Base-by-base conservation (phyloP, 2,329 filamentous ascomycete species). In the Epicoccum sorghinum region DNA sequence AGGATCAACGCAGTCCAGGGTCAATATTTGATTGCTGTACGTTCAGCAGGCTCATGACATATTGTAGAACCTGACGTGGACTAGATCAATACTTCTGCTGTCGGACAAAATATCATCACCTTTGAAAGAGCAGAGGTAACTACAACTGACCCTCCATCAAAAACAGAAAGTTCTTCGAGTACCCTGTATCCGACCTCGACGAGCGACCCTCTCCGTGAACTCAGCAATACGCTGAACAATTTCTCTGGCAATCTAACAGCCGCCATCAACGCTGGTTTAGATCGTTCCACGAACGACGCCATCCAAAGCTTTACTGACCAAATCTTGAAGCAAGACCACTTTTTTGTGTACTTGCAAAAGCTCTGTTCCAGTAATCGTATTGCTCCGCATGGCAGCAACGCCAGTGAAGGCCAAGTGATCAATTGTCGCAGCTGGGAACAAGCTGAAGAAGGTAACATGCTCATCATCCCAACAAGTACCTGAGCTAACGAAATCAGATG, bases 1-100 rank as follows among this genome's bases (percentile, higher is more conserved):
- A 44, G 55, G 10, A 43, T 47, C 1, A 49, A 53, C 2, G 52
- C 36, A 0, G 59, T 66, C 18, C 58, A 62, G 23, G 48, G 52
- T 3, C 49, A 62, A 33, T 68, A 61, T 46, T 38, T 67, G 30
- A 24, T 67, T 7, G 42, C 61, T 36, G 65, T 68, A 60, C 12
- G 64, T 56, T 32, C 12, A n/a, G 4, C 6, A 30, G 6, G 7
- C 12, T 9, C 7, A 7, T 8, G 5, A 22, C 1, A 8, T 39
- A 12, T 14, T 18, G 12, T 7, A 4, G 13, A 3, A 41, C 39
- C 47, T 54, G 40, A 61, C 53, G 23, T 30, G 9, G 8, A 5
- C 7, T n/a, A 66, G 64, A 4, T 67, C 6, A 65, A 67, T 36
- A 49, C 57, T 8, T 61, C 64, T 3, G 47, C 39, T 22, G 38